Evolutionary conservation across 2,329 filamentous ascomycete genomes (phyloP).

Genomic region (Raffaelea albimanens): DNA sequence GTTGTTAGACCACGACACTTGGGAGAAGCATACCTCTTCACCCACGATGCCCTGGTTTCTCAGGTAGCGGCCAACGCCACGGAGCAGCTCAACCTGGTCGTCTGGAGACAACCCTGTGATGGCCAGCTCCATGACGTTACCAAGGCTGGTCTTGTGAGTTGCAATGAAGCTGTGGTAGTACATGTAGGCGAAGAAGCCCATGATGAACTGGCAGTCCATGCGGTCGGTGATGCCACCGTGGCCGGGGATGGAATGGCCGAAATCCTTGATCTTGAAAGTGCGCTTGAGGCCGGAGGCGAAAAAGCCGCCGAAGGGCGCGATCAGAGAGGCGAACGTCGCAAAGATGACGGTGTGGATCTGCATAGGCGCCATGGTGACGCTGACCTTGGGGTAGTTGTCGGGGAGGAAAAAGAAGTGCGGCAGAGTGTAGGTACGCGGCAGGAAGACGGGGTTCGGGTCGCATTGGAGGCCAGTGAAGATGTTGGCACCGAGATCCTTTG

Average conservation of each 20-base stretch:
- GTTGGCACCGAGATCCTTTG: conserved; percentile 78
- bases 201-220: conserved; percentile 99
- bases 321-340: conserved; percentile 88
- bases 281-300: conserved; percentile 96
- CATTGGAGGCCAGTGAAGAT: conserved; percentile 85
- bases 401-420: conserved; percentile 64
- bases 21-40: conserved; percentile 23
- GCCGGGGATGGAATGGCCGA: conserved; percentile 94
- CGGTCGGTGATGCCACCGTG: conserved; percentile 97
- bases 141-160: conserved; percentile 73
- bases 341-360: conserved; percentile 88
- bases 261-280: conserved; percentile 99
- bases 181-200: conserved; percentile 97
- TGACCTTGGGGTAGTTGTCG: conserved; percentile 42
- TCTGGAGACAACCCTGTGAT: conserved; percentile 82
- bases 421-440: conserved; percentile 64
- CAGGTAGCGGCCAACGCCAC: conserved; percentile 53
- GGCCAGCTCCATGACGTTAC: conserved; percentile 79
- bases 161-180: conserved; percentile 98
- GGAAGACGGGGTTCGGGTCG: conserved; percentile 84
- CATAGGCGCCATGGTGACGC: conserved; percentile 73
- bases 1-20: background rate
- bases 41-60: conserved; percentile 50
- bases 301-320: conserved; percentile 96
- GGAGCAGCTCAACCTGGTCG: conserved; percentile 78